These are phyloP conservation scores for Colletotrichum zoysiae DNA, from an alignment of 2,329 filamentous ascomycete species.

Conservation along the genomic window DNA sequence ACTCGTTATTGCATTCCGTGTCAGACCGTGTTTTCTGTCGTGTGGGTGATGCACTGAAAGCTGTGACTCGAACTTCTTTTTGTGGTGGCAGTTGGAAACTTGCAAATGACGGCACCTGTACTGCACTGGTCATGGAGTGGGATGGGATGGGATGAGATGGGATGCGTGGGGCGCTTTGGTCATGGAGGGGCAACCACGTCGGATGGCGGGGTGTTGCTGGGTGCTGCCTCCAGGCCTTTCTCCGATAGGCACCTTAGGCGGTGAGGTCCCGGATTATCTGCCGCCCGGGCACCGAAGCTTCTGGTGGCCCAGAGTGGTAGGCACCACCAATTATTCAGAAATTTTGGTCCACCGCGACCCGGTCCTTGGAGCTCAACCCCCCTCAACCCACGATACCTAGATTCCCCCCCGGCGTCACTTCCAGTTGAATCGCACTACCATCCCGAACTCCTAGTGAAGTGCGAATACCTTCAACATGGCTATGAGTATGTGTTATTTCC, in stretches of 20 bases:
- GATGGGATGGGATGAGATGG: neutral
- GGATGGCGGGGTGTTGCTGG: slow-evolving; percentile 38
- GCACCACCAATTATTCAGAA: slow-evolving; percentile 44
- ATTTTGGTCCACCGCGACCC: slow-evolving; percentile 43
- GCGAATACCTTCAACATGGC: slow-evolving; percentile 44
- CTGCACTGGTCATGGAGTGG: slow-evolving; percentile 39
- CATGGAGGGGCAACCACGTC: slow-evolving; percentile 39
- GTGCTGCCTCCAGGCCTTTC: slow-evolving; percentile 27
- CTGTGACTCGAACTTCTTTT: slow-evolving; percentile 10
- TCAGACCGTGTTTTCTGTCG: neutral
- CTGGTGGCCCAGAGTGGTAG: slow-evolving; percentile 41
- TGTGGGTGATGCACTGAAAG: slow-evolving; percentile 9
- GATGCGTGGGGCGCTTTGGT: slow-evolving; percentile 28
- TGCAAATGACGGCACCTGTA: slow-evolving; percentile 38
- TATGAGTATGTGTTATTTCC: slow-evolving; percentile 44
- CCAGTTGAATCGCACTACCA: slow-evolving; percentile 36
- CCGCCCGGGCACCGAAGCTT: slow-evolving; percentile 37
- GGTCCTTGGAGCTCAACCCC: slow-evolving; percentile 41
- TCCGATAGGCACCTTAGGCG: slow-evolving; percentile 24
- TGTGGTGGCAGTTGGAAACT: slow-evolving; percentile 6
- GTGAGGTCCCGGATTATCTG: slow-evolving; percentile 41
- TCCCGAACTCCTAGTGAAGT: slow-evolving; percentile 21
- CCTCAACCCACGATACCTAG: slow-evolving; percentile 40
- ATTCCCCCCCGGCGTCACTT: slow-evolving; percentile 31
- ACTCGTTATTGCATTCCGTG: slow-evolving; percentile 24